Evolutionary conservation across 2,329 filamentous ascomycete species (phyloP).

Genomic region (Phaeoacremonium minimum): DNA sequence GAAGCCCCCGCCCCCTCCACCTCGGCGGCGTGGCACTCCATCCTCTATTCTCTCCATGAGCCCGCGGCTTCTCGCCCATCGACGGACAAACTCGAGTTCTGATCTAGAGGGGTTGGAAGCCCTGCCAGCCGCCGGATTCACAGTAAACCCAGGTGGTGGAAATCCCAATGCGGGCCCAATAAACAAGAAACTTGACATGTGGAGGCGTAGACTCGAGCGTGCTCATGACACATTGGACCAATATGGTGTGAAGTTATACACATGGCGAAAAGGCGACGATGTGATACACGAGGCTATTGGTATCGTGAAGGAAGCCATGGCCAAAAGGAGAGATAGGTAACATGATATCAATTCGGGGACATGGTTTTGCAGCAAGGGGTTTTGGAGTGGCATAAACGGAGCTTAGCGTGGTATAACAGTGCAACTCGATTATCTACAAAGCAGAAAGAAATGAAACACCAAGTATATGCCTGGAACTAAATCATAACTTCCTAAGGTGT

Average conservation of each 20-base stretch:
- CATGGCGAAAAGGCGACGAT: conserved; percentile 70
- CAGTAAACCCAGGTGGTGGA: neutral
- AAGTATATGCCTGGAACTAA: too few relatives aligned
- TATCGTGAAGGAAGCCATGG: conserved; percentile 54
- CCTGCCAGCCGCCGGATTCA: conserved; percentile 18
- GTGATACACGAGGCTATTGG: conserved; percentile 62
- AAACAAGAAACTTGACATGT: conserved; percentile 70
- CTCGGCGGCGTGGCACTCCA: conserved; percentile 38
- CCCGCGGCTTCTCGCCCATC: conserved; percentile 22
- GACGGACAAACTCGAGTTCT: conserved; percentile 32
- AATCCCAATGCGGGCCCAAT: conserved; percentile 10
- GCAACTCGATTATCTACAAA: too few relatives aligned
- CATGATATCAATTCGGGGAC: too few relatives aligned
- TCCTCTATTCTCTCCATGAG: conserved; percentile 24
- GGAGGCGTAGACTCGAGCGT: conserved; percentile 62
- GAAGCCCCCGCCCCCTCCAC: conserved; percentile 28
- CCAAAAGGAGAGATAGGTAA: conserved; percentile 25
- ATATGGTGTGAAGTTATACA: conserved; percentile 64
- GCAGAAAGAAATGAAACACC: too few relatives aligned
- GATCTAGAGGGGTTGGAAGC: conserved; percentile 28
- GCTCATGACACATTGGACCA: conserved; percentile 60
- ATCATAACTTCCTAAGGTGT: too few relatives aligned
- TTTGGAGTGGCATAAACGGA: too few relatives aligned
- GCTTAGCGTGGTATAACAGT: too few relatives aligned
- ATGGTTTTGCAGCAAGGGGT: too few relatives aligned